These are phyloP conservation scores for Neotropicomus parvogracilis DNA, from an alignment of 1,284 basidiomycete species.

Conservation along the genomic window DNA sequence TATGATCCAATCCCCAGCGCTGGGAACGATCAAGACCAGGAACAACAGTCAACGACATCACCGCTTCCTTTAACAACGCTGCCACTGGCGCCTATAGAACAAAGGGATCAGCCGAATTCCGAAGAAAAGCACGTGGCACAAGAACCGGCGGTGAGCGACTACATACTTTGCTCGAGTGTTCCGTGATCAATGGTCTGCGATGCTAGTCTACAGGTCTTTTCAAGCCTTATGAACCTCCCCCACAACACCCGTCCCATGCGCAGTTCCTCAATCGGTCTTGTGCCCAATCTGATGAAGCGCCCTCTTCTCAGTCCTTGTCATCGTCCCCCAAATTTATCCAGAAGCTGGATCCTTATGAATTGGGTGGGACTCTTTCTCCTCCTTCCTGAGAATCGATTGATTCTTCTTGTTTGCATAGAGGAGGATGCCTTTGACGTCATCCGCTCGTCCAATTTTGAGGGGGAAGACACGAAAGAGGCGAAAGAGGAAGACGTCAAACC, in stretches of 20 bases:
- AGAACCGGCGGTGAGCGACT: conserved; percentile 8
- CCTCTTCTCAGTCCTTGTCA: not conserved
- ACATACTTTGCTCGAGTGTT: not conserved
- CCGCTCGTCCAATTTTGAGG: conserved; percentile 5
- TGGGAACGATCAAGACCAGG: not conserved
- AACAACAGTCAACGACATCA: not conserved
- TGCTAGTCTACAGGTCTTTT: conserved; percentile 17
- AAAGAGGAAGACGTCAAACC: conserved; percentile 6
- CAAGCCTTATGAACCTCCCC: conserved; percentile 27
- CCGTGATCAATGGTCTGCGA: not conserved
- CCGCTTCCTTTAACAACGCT: not conserved
- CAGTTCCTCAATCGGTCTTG: conserved; percentile 4
- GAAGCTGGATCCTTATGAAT: conserved; percentile 32
- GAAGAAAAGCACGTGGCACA: not conserved
- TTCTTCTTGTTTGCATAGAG: conserved; percentile 14
- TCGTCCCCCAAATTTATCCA: conserved; percentile 19
- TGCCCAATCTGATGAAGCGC: not conserved
- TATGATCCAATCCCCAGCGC: not conserved
- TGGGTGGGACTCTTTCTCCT: conserved; percentile 14
- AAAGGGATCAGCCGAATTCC: not conserved
- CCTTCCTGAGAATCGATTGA: not conserved
- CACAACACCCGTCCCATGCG: conserved; percentile 20
- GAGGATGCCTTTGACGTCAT: conserved; percentile 25
- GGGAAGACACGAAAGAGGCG: conserved; percentile 3
- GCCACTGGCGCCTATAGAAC: not conserved